A percentile compares a stretch with the other conserved stretches of the same genome.
Evolutionary conservation across 306 rosid genomes (phyloP).

Genomic region (Urtica urens): DNA sequence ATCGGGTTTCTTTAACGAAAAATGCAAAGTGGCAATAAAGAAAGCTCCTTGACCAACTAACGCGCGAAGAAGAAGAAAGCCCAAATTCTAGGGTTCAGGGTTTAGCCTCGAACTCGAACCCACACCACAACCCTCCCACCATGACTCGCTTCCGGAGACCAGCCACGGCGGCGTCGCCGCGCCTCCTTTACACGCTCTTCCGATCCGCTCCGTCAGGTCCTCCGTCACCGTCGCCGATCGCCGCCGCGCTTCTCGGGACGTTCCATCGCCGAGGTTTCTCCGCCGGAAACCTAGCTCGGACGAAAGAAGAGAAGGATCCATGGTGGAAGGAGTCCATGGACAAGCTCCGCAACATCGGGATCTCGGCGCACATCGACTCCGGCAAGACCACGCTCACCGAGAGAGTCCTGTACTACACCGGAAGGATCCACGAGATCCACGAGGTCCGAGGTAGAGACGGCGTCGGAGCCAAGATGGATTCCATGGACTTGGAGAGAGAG

Average conservation of each 20-base stretch:
- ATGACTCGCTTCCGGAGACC: conserved; percentile 38
- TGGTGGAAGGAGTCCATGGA: conserved; percentile 92
- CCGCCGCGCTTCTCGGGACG: conserved; percentile 35
- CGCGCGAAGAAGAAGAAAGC: neutral
- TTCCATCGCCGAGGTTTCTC: conserved; percentile 54
- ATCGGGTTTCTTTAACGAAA: too few species aligned
- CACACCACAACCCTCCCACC: conserved; percentile 5
- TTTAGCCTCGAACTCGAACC: conserved; percentile 19
- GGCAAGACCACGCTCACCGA: conserved; percentile 98
- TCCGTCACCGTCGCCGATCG: conserved; percentile 22
- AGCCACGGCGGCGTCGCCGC: conserved; percentile 31
- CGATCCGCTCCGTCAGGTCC: conserved; percentile 12
- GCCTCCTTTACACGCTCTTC: conserved; percentile 31
- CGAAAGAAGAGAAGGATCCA: conserved; percentile 59
- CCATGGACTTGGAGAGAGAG: conserved; percentile 95
- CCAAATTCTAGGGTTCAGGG: conserved; percentile 34
- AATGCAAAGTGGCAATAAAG: neutral
- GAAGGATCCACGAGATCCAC: conserved; percentile 90
- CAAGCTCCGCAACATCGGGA: conserved; percentile 77
- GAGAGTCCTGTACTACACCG: conserved; percentile 71
- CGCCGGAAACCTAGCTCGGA: conserved; percentile 48
- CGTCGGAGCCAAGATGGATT: conserved; percentile 96
- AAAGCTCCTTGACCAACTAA: neutral
- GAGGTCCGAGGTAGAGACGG: conserved; percentile 94
- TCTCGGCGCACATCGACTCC: conserved; percentile 96